Conservation (phyloP, 495 filamentous ascomycete genomes). For the Patellaria atrata region DNA sequence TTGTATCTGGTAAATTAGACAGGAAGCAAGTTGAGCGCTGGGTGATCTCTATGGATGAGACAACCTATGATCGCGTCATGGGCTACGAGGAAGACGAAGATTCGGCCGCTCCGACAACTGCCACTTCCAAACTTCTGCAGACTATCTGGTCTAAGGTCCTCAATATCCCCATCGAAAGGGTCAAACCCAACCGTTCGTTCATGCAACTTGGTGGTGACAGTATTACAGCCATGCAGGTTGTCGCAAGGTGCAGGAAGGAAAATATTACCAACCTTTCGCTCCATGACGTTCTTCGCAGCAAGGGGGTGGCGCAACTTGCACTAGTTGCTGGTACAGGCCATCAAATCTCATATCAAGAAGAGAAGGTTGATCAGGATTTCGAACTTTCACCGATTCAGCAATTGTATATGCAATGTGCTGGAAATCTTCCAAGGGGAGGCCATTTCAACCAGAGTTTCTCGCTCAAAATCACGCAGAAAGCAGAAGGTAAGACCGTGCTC, state of each 20-base stretch:
- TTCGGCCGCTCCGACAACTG: slow-evolving; percentile 3
- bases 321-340: slow-evolving; percentile 1
- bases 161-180: slow-evolving; percentile 7
- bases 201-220: slow-evolving; percentile 13
- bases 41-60: slow-evolving; percentile 11
- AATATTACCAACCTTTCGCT: slow-evolving; percentile 16
- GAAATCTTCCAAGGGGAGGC: slow-evolving; percentile 6
- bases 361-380: slow-evolving; percentile 9
- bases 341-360: slow-evolving; percentile 2
- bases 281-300: slow-evolving; percentile 18
- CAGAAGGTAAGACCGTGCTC: slow-evolving; percentile 3
- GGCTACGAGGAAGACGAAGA: slow-evolving; percentile 5
- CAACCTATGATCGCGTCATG: slow-evolving; percentile 4
- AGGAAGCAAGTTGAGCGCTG: slow-evolving; percentile 10
- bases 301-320: slow-evolving; percentile 14
- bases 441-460: slow-evolving; percentile 20
- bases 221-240: slow-evolving; percentile 18
- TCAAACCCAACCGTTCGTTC: slow-evolving; percentile 13
- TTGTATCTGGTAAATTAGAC: slow-evolving; percentile 12
- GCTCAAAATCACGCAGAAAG: slow-evolving; percentile 8
- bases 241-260: slow-evolving; percentile 15
- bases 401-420: slow-evolving; percentile 12
- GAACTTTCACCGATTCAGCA: slow-evolving; percentile 18
- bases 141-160: slow-evolving; percentile 11
- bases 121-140: slow-evolving; percentile 6